Percentiles rank a stretch among this genome's conserved stretches.
Conservation (phyloP, 1,284 basidiomycete genomes). For the Marasmius sp. region DNA sequence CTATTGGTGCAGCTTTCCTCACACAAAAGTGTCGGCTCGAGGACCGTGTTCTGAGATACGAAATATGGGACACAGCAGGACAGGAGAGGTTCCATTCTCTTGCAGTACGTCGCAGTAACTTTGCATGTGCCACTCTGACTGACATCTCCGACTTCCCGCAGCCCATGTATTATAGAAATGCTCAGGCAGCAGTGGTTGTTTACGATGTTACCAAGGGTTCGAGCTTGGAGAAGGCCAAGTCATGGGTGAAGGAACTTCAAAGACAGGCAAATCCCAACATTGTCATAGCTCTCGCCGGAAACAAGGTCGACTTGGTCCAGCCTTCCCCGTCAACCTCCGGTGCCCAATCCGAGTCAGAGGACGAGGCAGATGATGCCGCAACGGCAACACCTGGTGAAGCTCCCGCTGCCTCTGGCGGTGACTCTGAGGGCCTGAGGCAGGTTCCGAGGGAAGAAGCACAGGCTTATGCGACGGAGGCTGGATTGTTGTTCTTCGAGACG, state of each 20-base stretch:
- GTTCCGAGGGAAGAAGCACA: slow-evolving; percentile 93
- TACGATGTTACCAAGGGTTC: slow-evolving; percentile 95
- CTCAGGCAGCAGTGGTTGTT: slow-evolving; percentile 96
- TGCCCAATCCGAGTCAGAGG: slow-evolving; percentile 64
- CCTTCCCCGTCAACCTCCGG: slow-evolving; percentile 57
- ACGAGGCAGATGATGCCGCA: slow-evolving; percentile 77
- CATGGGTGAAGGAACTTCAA: slow-evolving; percentile 99
- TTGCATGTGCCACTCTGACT: slow-evolving; percentile 6
- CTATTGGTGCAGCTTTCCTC: slow-evolving; percentile 94
- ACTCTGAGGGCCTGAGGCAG: slow-evolving; percentile 77
- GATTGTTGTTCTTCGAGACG: slow-evolving; percentile 96
- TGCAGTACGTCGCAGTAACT: slow-evolving; percentile 53
- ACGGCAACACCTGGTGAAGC: slow-evolving; percentile 82
- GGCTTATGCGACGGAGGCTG: slow-evolving; percentile 92
- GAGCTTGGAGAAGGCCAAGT: slow-evolving; percentile 98
- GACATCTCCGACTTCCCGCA: slow-evolving; percentile 27
- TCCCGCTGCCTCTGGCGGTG: slow-evolving; percentile 45
- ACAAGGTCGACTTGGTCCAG: slow-evolving; percentile 94
- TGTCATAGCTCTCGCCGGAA: slow-evolving; percentile 94
- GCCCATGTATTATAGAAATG: slow-evolving; percentile 99
- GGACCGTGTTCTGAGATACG: slow-evolving; percentile 90
- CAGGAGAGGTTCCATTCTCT: slow-evolving; percentile 95
- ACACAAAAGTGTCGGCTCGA: slow-evolving; percentile 92
- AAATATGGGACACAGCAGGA: slow-evolving; percentile 96
- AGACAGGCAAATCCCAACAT: slow-evolving; percentile 99